Base-by-base conservation (phyloP, 805 yeast genomes). In the Pichia eremophila region DNA sequence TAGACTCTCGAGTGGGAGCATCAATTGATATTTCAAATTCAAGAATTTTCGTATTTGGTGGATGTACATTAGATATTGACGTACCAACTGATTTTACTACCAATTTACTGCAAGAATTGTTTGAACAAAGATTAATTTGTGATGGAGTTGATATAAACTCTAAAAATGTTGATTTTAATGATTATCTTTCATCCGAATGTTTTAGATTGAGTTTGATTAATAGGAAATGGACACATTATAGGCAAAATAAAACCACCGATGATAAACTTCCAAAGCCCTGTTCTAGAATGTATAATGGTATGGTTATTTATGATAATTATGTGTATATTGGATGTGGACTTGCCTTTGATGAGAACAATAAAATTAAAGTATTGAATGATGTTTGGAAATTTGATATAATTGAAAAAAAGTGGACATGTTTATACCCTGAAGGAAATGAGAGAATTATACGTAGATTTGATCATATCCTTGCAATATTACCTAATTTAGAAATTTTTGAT, bases 251-350 rank as follows among this genome's bases (percentile, higher is more conserved):
- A 5, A 14, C 31, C 6, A 5, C 27, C 1, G 27, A 17, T 14
- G 17, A 15, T 2, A 44, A 14, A 18, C 48, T 35, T 9, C 4
- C 14, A 3, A 50, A 41, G 18, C 66, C 81, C 64, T 9, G 44
- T 29, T 74, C 79, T 12, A 67, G 95, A 44, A 59, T 83, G 47
- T 81, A 70, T 57, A 90, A 82, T 54, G 73, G 85, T 4, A 62
- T 83, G 47, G 64, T 75, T 17, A 74, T 73, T 40, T 63, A 70
- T 46, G 74, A 73, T 35, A 72, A 76, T 41, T 69, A 72, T 40
- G 49, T 83, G 3, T 84, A 75, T 58, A 55, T 83, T 3, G 78
- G 74, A 57, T 93, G 95, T 29, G 95, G 95, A 0, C 59, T 85
- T 29, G 61, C 67, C 0, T 64, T 76, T 9, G 66, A 69, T 40